phyloP scores from a whole-genome alignment of 2,329 filamentous ascomycete species.

The Huntiella decipiens region DNA sequence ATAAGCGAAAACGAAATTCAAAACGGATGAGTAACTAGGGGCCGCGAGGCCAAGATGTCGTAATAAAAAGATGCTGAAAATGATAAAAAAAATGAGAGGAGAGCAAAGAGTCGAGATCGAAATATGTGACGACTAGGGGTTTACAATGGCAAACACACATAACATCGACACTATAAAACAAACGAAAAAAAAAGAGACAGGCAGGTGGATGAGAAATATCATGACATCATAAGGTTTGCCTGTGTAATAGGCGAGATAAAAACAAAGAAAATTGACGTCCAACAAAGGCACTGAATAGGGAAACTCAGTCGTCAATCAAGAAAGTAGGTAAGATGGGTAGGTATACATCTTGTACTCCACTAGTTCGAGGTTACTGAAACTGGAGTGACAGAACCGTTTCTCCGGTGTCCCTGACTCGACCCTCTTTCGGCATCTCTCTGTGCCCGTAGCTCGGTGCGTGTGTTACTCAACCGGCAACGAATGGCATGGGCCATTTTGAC shows the following conservation, averaged over 20 bases:
- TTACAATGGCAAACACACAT: neutral
- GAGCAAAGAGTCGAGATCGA: neutral
- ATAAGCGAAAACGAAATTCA: neutral
- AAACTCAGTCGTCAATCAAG: neutral
- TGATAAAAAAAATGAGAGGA: slow-evolving; percentile 6
- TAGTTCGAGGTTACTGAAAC: slow-evolving; percentile 9
- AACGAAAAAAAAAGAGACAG: neutral
- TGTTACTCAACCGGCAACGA: neutral
- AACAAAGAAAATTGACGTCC: neutral
- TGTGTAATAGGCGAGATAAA: neutral
- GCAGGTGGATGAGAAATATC: neutral
- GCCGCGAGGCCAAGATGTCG: slow-evolving; percentile 6
- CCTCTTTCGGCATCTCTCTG: slow-evolving; percentile 5
- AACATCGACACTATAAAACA: neutral
- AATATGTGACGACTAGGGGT: no score
- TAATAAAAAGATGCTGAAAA: neutral
- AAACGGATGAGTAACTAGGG: neutral
- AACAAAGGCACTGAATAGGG: neutral
- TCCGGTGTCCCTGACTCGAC: slow-evolving; percentile 5
- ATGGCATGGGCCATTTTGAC: slow-evolving; percentile 22
- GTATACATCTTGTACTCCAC: neutral
- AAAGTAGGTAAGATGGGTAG: no score
- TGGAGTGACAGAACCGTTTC: slow-evolving; percentile 10
- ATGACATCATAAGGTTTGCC: neutral
- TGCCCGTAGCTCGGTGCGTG: slow-evolving; percentile 2